Base-by-base conservation (phyloP, 2,329 filamentous ascomycete species). In the Coniella vitis region DNA sequence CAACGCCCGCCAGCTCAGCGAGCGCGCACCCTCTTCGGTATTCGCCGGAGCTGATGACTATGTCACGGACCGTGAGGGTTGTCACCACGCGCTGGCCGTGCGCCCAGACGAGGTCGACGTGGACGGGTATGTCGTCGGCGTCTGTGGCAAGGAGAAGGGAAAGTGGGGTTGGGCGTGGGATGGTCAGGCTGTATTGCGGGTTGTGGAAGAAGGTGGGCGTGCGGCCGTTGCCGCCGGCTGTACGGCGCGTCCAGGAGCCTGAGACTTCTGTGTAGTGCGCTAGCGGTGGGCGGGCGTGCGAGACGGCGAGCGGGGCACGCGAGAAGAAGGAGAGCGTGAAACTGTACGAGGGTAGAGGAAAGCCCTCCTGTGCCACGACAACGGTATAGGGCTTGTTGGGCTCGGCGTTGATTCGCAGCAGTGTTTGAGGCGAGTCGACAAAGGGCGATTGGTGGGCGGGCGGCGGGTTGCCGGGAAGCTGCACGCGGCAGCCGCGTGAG, bases 341-440 rank as follows among this genome's bases (percentile, higher is more conserved):
- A n/a, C 82, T 82, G 63, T 95, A 90, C 19, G 72, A 75, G 1
- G 79, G 74, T 3, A 85, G 69, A 2, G 87, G 84, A 4, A 97
- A 75, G 34, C 85, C 83, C 59, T 52, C 94, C 84, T 58, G 86
- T 14, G 89, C 84, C 22, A 90, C 73, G 58, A 87, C 84, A 8
- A 87, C 70, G 1, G 75, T 79, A 56, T 78, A 76, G 1, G 64
- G 57, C 7, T 63, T 63, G 38, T 63, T 64, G 4, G 66, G 64
- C 19, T 65, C 64, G 3, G 70, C 74, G 22, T 87, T 78, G 53
- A 95, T 76, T 50, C 86, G 83, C 38, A 94, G 80, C 7, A 98
- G 78, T 0, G 87, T 95, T 64, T 97, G 94, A 1, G 90, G 90
- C 2, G 90, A 94, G 65, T 96, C 91, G 31, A 97, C 89, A 54